phyloP scores from a whole-genome alignment of 2,329 filamentous ascomycete species.

The Colletotrichum sidae region DNA sequence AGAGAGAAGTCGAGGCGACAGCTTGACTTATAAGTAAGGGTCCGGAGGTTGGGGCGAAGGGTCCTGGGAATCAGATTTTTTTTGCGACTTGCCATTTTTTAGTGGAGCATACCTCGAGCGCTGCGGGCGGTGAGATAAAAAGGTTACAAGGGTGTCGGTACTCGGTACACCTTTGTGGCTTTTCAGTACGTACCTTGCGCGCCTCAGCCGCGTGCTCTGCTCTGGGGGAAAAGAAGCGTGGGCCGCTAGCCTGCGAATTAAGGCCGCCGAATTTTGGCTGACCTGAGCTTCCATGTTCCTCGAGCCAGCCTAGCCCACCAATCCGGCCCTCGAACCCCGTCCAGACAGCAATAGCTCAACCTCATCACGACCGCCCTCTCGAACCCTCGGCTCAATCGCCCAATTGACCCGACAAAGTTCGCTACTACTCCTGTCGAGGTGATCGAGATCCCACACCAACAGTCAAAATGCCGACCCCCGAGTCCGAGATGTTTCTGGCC shows the following conservation, averaged over 20 bases:
- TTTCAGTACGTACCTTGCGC: too few relatives aligned
- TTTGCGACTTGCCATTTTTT: constrained; percentile 36
- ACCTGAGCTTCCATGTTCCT: constrained; percentile 28
- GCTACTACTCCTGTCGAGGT: not conserved
- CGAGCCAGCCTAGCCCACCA: constrained; percentile 26
- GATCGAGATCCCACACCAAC: constrained; percentile 8
- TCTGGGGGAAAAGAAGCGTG: too few relatives aligned
- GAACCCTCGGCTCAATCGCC: constrained; percentile 20
- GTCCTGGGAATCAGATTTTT: constrained; percentile 37
- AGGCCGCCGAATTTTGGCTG: constrained; percentile 33
- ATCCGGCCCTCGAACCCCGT: constrained; percentile 25
- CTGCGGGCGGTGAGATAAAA: constrained; percentile 34
- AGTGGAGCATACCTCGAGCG: constrained; percentile 29
- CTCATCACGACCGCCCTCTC: constrained; percentile 12
- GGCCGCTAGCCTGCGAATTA: constrained; percentile 31
- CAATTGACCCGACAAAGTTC: constrained; percentile 3
- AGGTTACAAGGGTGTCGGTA: constrained; percentile 17
- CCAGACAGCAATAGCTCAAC: constrained; percentile 29
- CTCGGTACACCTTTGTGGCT: not conserved
- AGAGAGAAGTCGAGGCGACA: constrained; percentile 19
- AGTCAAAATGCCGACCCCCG: constrained; percentile 79
- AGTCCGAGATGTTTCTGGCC: constrained; percentile 83
- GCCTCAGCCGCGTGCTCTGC: too few relatives aligned
- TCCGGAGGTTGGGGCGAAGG: constrained; percentile 37
- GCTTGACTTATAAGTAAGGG: constrained; percentile 36